Base-by-base conservation (phyloP, 2,329 filamentous ascomycete species). In the Cercospora sesami region DNA sequence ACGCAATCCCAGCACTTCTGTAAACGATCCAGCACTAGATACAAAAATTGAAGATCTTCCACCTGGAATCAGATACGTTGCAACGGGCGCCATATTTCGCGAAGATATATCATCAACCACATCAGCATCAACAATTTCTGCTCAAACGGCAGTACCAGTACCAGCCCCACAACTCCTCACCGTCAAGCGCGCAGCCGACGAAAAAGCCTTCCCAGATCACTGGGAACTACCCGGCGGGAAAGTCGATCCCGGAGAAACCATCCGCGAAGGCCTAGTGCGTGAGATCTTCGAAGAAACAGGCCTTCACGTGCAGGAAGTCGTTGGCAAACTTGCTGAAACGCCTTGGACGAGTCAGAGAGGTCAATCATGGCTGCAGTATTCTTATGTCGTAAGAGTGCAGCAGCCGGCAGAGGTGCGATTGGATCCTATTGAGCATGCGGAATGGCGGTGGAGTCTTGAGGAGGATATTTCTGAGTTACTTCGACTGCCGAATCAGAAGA, bases 141-240 rank as follows among this genome's bases (percentile, higher is more conserved):
- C 7, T 16, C 64, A 55, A 55, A 9, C 14, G 8, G 7, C 12
- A 57, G 21, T 58, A 5, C n/a, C 48, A 59, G 33, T 31, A 39
- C 8, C 30, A 36, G 28, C 36, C 39, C 63, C 63, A 4, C 33
- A 67, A 31, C 65, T 69, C 18, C 62, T 69, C n/a, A 45, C 63
- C 3, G 48, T 69, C 45, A 64, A 55, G 21, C 64, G 68, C 12
- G 65, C 68, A 9, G 23, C 53, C 10, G 53, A 57, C 45, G 68
- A 69, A 18, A 68, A 33, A 61, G 67, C 60, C 1, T 69, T 67
- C 23, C 68, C 65, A 6, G 36, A 61, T 9, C 30, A 69, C 28
- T 69, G 68, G 65, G 68, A 69, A 23, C 30, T 69, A n/a, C 68
- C 65, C 3, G 68, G 68, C 33, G 68, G 68, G 5, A 67, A 61